phyloP scores from a whole-genome alignment of 2,329 filamentous ascomycete genomes.

The Colletotrichum costaricense region DNA sequence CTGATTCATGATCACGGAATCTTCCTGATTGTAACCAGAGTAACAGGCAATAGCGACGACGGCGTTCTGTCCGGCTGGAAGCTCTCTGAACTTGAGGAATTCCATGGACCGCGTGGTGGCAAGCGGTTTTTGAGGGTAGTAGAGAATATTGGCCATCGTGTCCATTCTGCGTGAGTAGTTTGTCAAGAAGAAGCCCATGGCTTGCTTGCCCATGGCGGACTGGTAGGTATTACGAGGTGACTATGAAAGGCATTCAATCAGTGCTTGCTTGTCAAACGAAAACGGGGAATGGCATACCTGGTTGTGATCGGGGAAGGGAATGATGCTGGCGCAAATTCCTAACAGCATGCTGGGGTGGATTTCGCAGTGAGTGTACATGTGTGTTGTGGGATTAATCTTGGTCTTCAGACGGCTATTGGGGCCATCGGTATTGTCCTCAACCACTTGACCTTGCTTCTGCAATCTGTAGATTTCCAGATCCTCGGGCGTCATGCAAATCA shows the following conservation, averaged over 20 bases:
- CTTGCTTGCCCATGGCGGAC: conserved; percentile 99
- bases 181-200: conserved; percentile 98
- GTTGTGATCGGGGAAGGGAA: conserved; percentile 99
- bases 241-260: conserved; percentile 57
- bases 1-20: conserved; percentile 99
- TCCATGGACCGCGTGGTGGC: conserved; percentile 98
- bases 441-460: conserved; percentile 72
- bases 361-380: conserved; percentile 97
- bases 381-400: conserved; percentile 85
- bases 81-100: conserved; percentile 96
- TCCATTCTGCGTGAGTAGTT: conserved; percentile 99
- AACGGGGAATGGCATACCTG: conserved; percentile 63
- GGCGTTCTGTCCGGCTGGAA: conserved; percentile 96
- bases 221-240: conserved; percentile 99
- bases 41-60: conserved; percentile 98
- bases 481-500: conserved; percentile 99
- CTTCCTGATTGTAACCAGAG: conserved; percentile 99
- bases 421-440: conserved; percentile 71
- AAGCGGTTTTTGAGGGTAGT: conserved; percentile 97
- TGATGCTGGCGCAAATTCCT: conserved; percentile 98
- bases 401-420: conserved; percentile 90
- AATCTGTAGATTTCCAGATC: conserved; percentile 85
- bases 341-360: conserved; percentile 99
- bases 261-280: conserved; percentile 1
- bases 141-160: conserved; percentile 99